These are phyloP conservation scores for Pelargonium fulgidum DNA, from an alignment of 441 rosid genomes.

Conservation along the genomic window DNA sequence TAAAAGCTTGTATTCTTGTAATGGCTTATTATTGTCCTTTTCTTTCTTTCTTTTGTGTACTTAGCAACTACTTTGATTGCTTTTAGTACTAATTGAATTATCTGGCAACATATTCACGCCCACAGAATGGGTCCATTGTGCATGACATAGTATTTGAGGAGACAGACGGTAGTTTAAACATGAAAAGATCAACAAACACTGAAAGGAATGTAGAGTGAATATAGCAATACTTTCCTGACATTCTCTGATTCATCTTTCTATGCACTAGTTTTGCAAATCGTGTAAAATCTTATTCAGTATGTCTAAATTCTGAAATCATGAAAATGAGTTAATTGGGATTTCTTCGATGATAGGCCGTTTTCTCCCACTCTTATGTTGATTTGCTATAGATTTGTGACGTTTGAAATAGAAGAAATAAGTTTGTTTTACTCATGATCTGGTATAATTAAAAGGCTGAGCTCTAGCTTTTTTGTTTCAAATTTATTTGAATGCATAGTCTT, in stretches of 20 bases:
- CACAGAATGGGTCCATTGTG: background rate
- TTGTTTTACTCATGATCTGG: background rate
- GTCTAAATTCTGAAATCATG: background rate
- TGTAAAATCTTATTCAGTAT: background rate
- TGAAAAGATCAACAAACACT: background rate
- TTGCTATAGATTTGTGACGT: background rate
- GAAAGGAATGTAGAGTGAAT: background rate
- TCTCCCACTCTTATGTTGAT: background rate
- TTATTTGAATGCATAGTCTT: background rate
- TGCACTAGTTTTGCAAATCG: background rate
- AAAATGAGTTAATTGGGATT: background rate
- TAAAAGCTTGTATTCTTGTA: slow-evolving; percentile 20
- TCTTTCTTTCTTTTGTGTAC: background rate
- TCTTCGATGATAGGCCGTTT: background rate
- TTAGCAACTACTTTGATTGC: too few species aligned
- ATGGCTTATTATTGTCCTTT: slow-evolving; percentile 3
- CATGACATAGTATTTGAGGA: background rate
- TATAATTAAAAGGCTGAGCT: background rate
- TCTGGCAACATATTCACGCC: background rate
- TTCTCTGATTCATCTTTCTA: background rate
- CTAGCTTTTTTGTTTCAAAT: background rate
- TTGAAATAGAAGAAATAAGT: background rate
- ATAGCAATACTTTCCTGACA: background rate
- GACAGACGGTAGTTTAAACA: background rate
- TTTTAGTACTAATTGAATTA: too few species aligned